A percentile compares a stretch with the other conserved stretches of the same genome.
phyloP scores from a whole-genome alignment of 2,329 filamentous ascomycete genomes.

The Penicillium griseofulvum region DNA sequence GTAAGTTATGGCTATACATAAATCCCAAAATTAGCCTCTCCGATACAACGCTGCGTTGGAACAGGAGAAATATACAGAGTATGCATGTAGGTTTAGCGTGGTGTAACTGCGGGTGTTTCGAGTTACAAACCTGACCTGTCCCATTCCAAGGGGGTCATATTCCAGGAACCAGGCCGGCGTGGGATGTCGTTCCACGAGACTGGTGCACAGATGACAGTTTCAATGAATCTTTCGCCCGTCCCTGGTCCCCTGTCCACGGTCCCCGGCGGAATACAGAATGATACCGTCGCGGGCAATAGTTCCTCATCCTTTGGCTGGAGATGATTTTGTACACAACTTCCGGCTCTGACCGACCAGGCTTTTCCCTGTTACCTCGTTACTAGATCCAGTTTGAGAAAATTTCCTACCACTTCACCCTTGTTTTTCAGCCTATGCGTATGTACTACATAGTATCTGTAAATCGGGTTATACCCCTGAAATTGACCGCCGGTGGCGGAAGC shows the following conservation, averaged over 20 bases:
- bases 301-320: background rate
- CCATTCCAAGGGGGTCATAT: background rate
- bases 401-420: background rate
- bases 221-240: background rate
- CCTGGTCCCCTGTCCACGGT: background rate
- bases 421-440: background rate
- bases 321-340: background rate
- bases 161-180: background rate
- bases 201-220: background rate
- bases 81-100: background rate
- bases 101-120: background rate
- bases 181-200: background rate
- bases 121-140: background rate
- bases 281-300: background rate
- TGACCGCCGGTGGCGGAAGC: constrained; percentile 1
- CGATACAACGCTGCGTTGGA: constrained; percentile 9
- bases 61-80: background rate
- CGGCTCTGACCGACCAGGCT: background rate
- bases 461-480: background rate
- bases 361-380: background rate
- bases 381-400: background rate
- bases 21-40: background rate
- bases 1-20: background rate
- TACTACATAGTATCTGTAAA: background rate
- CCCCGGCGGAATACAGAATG: background rate